Evolutionary conservation across 805 yeast species (phyloP), one percentile per base, ranked within the genome.

Genomic region (Zygosaccharomyces lentus): DNA sequence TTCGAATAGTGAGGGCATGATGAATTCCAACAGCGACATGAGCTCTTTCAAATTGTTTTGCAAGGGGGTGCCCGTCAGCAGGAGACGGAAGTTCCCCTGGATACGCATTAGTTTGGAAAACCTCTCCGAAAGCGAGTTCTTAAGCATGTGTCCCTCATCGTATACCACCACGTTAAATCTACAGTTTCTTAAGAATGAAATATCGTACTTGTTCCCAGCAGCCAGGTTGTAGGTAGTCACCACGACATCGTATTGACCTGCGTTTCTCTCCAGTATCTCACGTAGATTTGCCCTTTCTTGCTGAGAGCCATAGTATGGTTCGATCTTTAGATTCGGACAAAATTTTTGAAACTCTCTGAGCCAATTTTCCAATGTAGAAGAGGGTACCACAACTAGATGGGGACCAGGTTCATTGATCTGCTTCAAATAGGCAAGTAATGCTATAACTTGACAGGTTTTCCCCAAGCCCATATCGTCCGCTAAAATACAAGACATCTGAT

Each of bases 391-490:
- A 27, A 93, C 85, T 48, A 93, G 70, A 72, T 93, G 98, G 1
- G 96, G 96, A 0, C 95, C 95, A 1, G 64, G 62, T 39, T 72
- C 70, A 6, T 68, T 64, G 24, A 66, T 67, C 55, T 86, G 83
- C 60, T 87, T 87, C 58, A 93, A 73, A 59, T 84, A 82, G 1
- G 98, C 89, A 61, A 93, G 69, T 61, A 93, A 93, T 6, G 97
- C 77, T 67, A 93, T 91, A 26, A 93, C 96, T 68, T 93, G 98
- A 63, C 96, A 85, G 0, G 99, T 93, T 63, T 93, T 93, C 49
- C 99, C 99, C 40, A 93, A 72, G 4, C 96, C 99, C 99, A 93
- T 93, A 64, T 93, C 99, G 69, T 93, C 99, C 0, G 99, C 99
- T 40, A 93, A 71, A 46, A 93, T 93, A 68, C 99, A 90, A 6